phyloP scores from a whole-genome alignment of 768 basidiomycete species.

The Tulasnella sp. region DNA sequence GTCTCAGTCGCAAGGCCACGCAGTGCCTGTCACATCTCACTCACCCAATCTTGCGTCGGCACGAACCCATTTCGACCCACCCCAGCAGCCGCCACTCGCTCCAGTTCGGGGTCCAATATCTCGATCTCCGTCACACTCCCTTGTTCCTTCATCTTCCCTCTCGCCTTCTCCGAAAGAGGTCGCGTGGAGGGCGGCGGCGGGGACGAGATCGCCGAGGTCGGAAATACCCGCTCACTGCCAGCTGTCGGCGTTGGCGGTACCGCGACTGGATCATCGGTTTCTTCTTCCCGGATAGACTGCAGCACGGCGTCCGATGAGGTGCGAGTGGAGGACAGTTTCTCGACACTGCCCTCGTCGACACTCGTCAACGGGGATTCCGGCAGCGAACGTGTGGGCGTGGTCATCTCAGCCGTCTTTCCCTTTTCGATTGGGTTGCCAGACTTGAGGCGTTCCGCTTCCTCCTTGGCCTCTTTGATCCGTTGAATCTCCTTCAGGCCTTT shows the following conservation, averaged over 20 bases:
- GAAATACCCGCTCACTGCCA: background rate
- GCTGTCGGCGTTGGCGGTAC: constrained; percentile 11
- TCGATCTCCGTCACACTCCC: constrained; percentile 33
- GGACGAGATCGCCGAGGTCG: background rate
- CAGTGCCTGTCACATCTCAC: background rate
- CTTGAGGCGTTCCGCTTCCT: constrained; percentile 41
- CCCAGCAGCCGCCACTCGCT: constrained; percentile 51
- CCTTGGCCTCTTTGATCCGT: constrained; percentile 55
- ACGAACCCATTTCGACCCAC: constrained; percentile 86
- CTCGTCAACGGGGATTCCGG: background rate
- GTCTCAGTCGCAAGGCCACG: background rate
- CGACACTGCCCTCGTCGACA: background rate
- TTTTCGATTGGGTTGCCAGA: constrained; percentile 21
- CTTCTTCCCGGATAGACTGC: background rate
- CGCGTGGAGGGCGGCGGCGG: background rate
- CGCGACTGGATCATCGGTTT: background rate
- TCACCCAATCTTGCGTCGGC: constrained; percentile 94
- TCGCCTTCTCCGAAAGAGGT: constrained; percentile 64
- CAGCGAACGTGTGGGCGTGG: background rate
- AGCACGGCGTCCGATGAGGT: background rate
- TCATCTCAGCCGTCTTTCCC: background rate
- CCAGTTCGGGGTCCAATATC: constrained; percentile 30
- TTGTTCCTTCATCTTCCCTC: constrained; percentile 63
- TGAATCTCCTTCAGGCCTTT: constrained; percentile 78
- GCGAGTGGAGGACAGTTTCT: background rate